phyloP scores from a whole-genome alignment of 169 alveolate species.

The Plasmodium gaboni region DNA sequence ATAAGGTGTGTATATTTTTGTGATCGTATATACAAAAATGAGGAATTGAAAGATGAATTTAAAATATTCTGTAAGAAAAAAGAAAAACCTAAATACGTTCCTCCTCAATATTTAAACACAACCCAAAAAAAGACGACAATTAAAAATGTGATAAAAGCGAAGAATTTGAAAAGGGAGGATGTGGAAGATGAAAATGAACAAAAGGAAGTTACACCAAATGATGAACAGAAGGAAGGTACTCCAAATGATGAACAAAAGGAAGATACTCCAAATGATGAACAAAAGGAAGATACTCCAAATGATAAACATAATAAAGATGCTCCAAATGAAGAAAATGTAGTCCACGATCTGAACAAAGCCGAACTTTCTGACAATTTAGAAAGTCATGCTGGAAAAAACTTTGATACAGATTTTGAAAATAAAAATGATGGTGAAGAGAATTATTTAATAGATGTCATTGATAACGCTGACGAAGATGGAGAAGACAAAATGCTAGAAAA shows the following conservation, averaged over 20 bases:
- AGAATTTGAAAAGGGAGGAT: slow-evolving; percentile 12
- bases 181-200: background rate
- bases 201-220: background rate
- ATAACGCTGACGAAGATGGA: background rate
- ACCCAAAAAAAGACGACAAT: slow-evolving; percentile 29
- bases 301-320: background rate
- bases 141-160: slow-evolving; percentile 15
- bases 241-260: background rate
- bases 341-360: background rate
- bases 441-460: slow-evolving; percentile 12
- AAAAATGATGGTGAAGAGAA: slow-evolving; percentile 27
- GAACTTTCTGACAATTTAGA: slow-evolving; percentile 1
- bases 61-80: slow-evolving; percentile 56
- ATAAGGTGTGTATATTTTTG: slow-evolving; percentile 96
- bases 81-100: slow-evolving; percentile 38
- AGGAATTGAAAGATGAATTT: slow-evolving; percentile 83
- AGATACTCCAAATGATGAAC: background rate
- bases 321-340: background rate
- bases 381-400: background rate
- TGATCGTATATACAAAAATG: slow-evolving; percentile 93
- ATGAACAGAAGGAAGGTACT: too few relatives aligned
- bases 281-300: too few relatives aligned
- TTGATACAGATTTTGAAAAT: slow-evolving; percentile 5
- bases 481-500: background rate
- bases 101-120: slow-evolving; percentile 37